Percentiles rank a stretch among this genome's conserved stretches.
These are phyloP conservation scores for Trichoderma atrobrunneum DNA, from an alignment of 2,329 filamentous ascomycete species.

Conservation along the genomic window DNA sequence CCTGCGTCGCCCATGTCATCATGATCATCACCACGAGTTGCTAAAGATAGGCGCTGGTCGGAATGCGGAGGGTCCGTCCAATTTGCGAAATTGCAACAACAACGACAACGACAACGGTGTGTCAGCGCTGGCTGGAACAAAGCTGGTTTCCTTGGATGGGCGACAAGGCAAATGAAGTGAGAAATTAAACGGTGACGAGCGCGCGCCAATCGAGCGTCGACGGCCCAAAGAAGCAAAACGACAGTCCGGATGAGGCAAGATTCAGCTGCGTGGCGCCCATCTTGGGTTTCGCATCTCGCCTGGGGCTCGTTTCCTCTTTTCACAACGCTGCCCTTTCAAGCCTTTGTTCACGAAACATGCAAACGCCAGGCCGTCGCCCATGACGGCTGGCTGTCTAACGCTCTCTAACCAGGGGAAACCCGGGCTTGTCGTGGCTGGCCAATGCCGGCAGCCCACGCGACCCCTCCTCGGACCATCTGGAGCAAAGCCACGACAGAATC, in stretches of 20 bases:
- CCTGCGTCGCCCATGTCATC: slow-evolving; percentile 3
- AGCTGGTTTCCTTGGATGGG: neutral
- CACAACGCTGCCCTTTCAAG: neutral
- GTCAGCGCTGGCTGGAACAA: neutral
- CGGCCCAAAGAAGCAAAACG: slow-evolving; percentile 15
- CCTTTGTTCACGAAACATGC: neutral
- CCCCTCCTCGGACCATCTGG: slow-evolving; percentile 28
- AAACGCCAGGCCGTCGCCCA: neutral
- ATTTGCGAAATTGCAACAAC: neutral
- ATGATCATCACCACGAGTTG: slow-evolving; percentile 9
- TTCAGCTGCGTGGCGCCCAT: slow-evolving; percentile 7
- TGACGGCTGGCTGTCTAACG: neutral
- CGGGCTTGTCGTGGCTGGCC: slow-evolving; percentile 24
- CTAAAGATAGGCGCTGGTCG: slow-evolving; percentile 5
- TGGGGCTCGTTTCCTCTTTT: slow-evolving; percentile 1
- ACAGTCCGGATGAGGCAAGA: neutral
- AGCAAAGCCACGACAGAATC: slow-evolving; percentile 26
- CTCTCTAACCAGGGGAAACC: neutral
- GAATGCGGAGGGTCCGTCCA: neutral
- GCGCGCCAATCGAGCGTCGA: slow-evolving; percentile 6
- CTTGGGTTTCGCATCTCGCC: slow-evolving; percentile 3
- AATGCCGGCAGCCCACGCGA: slow-evolving; percentile 35
- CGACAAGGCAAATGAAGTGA: neutral
- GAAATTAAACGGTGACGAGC: neutral
- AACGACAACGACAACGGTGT: neutral